phyloP scores from a whole-genome alignment of 2,329 filamentous ascomycete species.

The Coniella vitis region DNA sequence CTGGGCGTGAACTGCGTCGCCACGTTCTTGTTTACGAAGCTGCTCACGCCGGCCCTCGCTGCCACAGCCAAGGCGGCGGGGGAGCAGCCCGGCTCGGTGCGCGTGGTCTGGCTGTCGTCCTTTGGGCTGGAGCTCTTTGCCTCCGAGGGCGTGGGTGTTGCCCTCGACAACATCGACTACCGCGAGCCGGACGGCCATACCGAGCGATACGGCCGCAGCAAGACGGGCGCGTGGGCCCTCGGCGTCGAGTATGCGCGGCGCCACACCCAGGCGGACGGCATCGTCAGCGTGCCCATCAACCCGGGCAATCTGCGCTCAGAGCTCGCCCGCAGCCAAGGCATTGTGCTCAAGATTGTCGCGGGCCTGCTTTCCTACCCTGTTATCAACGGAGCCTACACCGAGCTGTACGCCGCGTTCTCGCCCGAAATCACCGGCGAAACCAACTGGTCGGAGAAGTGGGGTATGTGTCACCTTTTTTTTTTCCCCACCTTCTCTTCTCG shows the following conservation, averaged over 20 bases:
- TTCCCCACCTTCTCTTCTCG: neutral
- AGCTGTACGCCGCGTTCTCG: constrained; percentile 4
- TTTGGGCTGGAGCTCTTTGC: neutral
- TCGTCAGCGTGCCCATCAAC: constrained; percentile 19
- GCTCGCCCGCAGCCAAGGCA: neutral
- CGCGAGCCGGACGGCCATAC: neutral
- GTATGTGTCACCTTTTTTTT: neutral
- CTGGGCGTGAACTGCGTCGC: constrained; percentile 7
- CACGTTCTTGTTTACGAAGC: constrained; percentile 7
- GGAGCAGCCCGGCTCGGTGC: constrained; percentile 1
- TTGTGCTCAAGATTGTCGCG: neutral
- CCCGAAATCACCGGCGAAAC: neutral
- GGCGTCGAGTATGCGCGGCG: constrained; percentile 20
- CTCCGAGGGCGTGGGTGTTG: neutral
- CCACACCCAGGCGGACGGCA: constrained; percentile 17
- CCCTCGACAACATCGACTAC: neutral
- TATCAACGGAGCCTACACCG: constrained; percentile 3
- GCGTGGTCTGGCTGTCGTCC: constrained; percentile 3
- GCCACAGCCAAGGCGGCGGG: constrained; percentile 1
- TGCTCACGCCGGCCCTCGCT: constrained; percentile 7
- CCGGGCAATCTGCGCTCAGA: constrained; percentile 6
- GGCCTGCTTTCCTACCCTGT: neutral
- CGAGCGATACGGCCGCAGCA: constrained; percentile 21
- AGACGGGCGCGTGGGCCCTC: constrained; percentile 20
- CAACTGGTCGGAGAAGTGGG: neutral